These are phyloP conservation scores for Kodamaea anthophila DNA, from an alignment of 1,139 yeast genomes.

Conservation along the genomic window DNA sequence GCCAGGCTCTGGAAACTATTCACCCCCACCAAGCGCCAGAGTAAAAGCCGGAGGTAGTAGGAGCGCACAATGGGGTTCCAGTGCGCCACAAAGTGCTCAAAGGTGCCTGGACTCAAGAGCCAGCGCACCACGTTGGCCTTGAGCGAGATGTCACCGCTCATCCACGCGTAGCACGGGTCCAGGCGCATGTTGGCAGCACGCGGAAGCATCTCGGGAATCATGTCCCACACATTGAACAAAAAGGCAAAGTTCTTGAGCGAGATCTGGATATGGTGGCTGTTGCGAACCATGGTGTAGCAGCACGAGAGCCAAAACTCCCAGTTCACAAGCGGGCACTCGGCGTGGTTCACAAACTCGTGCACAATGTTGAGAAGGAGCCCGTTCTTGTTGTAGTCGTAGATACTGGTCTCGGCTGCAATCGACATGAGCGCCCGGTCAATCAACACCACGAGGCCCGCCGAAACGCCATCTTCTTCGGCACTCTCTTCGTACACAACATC, in stretches of 20 bases:
- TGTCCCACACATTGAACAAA: conserved; percentile 69
- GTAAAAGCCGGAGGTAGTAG: conserved; percentile 57
- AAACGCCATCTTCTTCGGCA: conserved; percentile 5
- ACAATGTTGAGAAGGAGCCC: conserved; percentile 42
- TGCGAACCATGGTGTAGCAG: conserved; percentile 47
- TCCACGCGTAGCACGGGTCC: conserved; percentile 21
- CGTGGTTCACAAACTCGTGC: conserved; percentile 41
- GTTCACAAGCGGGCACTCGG: conserved; percentile 32
- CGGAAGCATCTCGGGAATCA: conserved; percentile 42
- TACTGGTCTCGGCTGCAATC: conserved; percentile 36
- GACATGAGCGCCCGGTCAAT: conserved; percentile 30
- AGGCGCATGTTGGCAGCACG: conserved; percentile 5
- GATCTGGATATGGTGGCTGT: conserved; percentile 56
- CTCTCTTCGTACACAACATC: conserved; percentile 32
- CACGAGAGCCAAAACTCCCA: conserved; percentile 79
- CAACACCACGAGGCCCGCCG: conserved; percentile 12
- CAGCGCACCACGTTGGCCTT: conserved; percentile 47
- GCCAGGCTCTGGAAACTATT: conserved; percentile 35
- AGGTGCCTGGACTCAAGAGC: conserved; percentile 44
- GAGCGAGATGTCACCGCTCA: conserved; percentile 32
- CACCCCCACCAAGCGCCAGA: conserved; percentile 61
- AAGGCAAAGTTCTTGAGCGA: conserved; percentile 60
- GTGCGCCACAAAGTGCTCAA: conserved; percentile 60
- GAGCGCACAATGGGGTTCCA: conserved; percentile 76
- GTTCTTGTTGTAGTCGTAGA: conserved; percentile 41